These are phyloP conservation scores for Cubamyces lactineus DNA, from an alignment of 768 basidiomycete species.

Conservation along the genomic window DNA sequence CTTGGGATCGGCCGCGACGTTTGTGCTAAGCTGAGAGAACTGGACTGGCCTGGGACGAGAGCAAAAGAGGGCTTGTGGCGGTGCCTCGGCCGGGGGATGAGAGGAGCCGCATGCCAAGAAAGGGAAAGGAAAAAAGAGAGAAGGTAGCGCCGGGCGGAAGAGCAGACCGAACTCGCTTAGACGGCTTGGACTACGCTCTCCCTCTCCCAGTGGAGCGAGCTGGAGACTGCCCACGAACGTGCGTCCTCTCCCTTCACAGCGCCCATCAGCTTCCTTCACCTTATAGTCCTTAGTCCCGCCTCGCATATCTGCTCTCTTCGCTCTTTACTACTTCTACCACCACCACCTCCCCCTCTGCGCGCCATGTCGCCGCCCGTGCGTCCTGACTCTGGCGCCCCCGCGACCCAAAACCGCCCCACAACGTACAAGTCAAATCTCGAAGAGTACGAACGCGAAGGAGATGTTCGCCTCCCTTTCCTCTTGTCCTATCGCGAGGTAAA, in stretches of 20 bases:
- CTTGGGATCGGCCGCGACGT: no score
- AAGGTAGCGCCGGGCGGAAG: constrained; percentile 6
- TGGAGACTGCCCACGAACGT: constrained; percentile 21
- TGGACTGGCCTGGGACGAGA: neutral
- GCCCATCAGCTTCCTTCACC: neutral
- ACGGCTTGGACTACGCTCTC: neutral
- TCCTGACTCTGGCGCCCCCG: neutral
- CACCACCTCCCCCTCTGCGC: neutral
- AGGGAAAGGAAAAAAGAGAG: constrained; percentile 1
- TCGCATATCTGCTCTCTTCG: neutral
- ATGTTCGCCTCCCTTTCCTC: constrained; percentile 41
- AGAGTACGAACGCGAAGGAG: constrained; percentile 38
- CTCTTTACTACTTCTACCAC: constrained; percentile 3
- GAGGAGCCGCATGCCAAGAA: constrained; percentile 12
- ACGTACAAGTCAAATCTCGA: constrained; percentile 32
- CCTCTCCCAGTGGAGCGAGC: constrained; percentile 15
- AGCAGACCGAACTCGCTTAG: neutral
- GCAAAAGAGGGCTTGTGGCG: constrained; percentile 8
- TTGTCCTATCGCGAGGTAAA: constrained; percentile 56
- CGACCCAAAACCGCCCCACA: constrained; percentile 5
- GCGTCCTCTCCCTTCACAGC: constrained; percentile 10
- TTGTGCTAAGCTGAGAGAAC: neutral
- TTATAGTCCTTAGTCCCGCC: constrained; percentile 1
- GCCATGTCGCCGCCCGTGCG: constrained; percentile 8
- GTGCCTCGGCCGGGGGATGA: neutral